Percentiles rank a stretch among this genome's conserved stretches.
These are phyloP conservation scores for Xylaria sp. DNA, from an alignment of 2,329 filamentous ascomycete species.

Conservation along the genomic window DNA sequence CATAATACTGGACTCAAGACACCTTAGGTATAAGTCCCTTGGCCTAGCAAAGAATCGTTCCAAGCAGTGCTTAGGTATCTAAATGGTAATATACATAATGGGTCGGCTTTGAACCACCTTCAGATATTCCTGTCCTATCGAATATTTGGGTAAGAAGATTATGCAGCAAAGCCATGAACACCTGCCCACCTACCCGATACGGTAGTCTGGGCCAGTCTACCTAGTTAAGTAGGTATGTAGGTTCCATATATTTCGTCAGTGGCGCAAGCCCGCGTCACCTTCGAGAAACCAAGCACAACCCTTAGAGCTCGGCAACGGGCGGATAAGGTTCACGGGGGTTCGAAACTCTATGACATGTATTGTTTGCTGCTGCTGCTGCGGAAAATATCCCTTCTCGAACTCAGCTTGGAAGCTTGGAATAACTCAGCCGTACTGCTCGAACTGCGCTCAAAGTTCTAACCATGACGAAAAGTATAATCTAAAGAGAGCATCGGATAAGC, in stretches of 20 bases:
- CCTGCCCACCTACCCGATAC: slow-evolving; percentile 18
- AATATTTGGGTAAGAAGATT: slow-evolving; percentile 11
- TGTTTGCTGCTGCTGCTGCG: neutral
- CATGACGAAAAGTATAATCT: slow-evolving; percentile 12
- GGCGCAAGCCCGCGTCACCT: neutral
- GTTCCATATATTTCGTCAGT: no score
- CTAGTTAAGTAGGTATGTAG: no score
- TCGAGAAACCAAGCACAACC: neutral
- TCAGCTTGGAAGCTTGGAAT: neutral
- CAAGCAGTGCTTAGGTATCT: no score
- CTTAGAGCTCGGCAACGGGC: neutral
- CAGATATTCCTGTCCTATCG: neutral
- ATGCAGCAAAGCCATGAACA: slow-evolving; percentile 33
- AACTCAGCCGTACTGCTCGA: neutral
- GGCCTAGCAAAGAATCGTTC: no score
- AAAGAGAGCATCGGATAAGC: neutral
- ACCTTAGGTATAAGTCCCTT: no score
- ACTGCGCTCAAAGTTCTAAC: neutral
- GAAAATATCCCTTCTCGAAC: neutral
- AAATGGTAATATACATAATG: no score
- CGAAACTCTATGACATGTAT: neutral
- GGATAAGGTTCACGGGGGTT: neutral
- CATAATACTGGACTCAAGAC: neutral
- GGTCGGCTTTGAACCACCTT: neutral
- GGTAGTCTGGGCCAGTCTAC: neutral